These are phyloP conservation scores for Calamus simplicifolius DNA, from an alignment of 176 grass and related monocot species.

Conservation along the genomic window DNA sequence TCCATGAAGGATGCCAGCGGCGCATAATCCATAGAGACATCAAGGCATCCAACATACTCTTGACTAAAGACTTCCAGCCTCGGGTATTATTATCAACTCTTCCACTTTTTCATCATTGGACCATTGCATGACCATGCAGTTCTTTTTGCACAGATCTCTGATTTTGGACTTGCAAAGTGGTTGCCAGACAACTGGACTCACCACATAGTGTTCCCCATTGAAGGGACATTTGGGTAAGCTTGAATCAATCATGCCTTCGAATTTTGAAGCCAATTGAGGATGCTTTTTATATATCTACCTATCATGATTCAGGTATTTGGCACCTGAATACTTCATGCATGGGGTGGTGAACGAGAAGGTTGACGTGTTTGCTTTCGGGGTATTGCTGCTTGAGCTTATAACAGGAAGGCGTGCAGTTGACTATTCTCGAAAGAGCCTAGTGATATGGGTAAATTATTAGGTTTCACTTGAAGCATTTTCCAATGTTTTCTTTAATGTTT, in stretches of 20 bases:
- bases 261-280: neutral
- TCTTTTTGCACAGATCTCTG: neutral
- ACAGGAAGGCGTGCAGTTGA: conserved; percentile 87
- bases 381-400: conserved; percentile 87
- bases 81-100: neutral
- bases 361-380: conserved; percentile 86
- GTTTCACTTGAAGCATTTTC: too few species aligned
- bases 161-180: conserved; percentile 18
- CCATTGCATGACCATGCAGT: neutral
- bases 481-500: too few species aligned
- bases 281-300: too few species aligned
- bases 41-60: conserved; percentile 15
- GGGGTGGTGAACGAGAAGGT: conserved; percentile 95
- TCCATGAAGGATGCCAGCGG: conserved; percentile 10
- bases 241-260: neutral
- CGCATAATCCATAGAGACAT: conserved; percentile 20
- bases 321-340: conserved; percentile 99
- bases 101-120: neutral
- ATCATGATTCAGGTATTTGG: conserved; percentile 57
- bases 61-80: conserved; percentile 1
- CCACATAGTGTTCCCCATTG: conserved; percentile 1
- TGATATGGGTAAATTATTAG: conserved; percentile 70
- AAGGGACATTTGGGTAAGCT: conserved; percentile 60
- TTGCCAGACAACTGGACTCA: conserved; percentile 8
- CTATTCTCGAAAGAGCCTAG: conserved; percentile 77